Percentiles rank a stretch among this genome's conserved stretches.
phyloP scores from a whole-genome alignment of 1,284 basidiomycete species.

The Wolfiporia cocos region DNA sequence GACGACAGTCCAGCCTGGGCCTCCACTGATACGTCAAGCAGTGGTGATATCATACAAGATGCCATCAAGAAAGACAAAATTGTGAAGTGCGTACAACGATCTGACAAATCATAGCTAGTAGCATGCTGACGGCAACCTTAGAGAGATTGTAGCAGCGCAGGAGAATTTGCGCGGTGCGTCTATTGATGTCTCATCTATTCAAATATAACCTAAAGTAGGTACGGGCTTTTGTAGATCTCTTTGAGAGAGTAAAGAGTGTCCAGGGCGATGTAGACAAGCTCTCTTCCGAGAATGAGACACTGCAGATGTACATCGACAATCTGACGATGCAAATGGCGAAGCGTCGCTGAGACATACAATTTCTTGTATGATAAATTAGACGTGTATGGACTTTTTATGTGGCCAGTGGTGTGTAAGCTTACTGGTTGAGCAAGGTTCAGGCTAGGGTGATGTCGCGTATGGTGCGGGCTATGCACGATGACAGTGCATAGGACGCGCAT shows the following conservation, averaged over 20 bases:
- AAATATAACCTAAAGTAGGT: too few relatives aligned
- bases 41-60: conserved; percentile 63
- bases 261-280: conserved; percentile 76
- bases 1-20: conserved; percentile 65
- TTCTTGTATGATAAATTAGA: too few relatives aligned
- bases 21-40: conserved; percentile 31
- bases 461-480: too few relatives aligned
- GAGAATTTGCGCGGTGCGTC: conserved; percentile 64
- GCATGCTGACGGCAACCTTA: conserved; percentile 21
- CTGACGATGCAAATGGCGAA: conserved; percentile 80
- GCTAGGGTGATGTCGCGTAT: too few relatives aligned
- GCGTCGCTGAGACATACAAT: conserved; percentile 58
- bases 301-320: conserved; percentile 88
- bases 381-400: too few relatives aligned
- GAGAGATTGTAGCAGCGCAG: conserved; percentile 68
- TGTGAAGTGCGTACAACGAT: conserved; percentile 40
- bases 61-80: conserved; percentile 66
- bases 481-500: too few relatives aligned
- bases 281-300: conserved; percentile 68
- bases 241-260: conserved; percentile 59
- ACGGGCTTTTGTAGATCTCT: conserved; percentile 46
- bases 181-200: not conserved
- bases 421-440: too few relatives aligned
- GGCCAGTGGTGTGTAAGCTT: too few relatives aligned
- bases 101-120: not conserved